A percentile compares a stretch with the other conserved stretches of the same genome.
These are phyloP conservation scores for Russula lepida DNA, from an alignment of 768 basidiomycete species.

Conservation along the genomic window DNA sequence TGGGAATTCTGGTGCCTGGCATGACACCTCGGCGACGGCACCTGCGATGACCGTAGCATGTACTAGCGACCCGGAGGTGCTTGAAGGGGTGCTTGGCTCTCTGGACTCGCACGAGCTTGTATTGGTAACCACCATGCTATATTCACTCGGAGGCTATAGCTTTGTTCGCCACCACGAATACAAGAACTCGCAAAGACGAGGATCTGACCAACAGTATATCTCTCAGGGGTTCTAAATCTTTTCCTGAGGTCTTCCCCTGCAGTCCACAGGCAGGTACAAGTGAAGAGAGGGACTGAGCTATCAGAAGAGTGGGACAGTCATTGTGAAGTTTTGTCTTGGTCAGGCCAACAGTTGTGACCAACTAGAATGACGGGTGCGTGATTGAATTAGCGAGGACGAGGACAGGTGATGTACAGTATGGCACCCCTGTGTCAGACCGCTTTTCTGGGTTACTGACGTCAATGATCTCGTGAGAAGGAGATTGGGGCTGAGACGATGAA, in stretches of 20 bases:
- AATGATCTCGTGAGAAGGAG: not conserved
- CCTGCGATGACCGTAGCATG: no score
- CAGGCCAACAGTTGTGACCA: not conserved
- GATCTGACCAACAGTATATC: not conserved
- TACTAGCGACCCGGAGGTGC: no score
- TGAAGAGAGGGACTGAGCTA: not conserved
- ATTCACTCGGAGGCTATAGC: no score
- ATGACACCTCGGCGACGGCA: no score
- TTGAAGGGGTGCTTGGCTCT: conserved; percentile 29
- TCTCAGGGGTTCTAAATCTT: not conserved
- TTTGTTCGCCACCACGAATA: no score
- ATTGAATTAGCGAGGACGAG: no score
- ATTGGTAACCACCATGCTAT: no score
- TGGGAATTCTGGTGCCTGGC: conserved; percentile 24
- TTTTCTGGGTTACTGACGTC: no score
- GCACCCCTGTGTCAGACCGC: not conserved
- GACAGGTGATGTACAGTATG: no score
- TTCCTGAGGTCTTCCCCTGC: not conserved
- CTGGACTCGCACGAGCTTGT: no score
- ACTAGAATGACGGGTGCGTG: no score
- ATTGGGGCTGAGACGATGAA: not conserved
- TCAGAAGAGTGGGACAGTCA: not conserved
- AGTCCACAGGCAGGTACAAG: not conserved
- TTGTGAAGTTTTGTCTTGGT: not conserved
- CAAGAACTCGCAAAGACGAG: not conserved